phyloP scores from a whole-genome alignment of 2,329 filamentous ascomycete species.

The Fusarium gaditjirri region DNA sequence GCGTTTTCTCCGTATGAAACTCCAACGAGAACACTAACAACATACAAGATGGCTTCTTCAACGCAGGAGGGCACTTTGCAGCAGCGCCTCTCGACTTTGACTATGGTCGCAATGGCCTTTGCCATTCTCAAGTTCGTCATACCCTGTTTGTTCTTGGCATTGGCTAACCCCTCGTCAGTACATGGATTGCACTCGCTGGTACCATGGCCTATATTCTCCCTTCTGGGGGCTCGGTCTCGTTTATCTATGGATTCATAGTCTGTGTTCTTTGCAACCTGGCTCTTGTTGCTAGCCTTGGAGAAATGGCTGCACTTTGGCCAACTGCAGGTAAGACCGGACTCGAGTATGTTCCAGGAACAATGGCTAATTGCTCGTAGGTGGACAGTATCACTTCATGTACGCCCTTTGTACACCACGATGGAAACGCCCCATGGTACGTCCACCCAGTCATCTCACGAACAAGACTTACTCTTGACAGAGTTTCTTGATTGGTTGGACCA shows the following conservation, averaged over 20 bases:
- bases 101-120: slow-evolving; percentile 56
- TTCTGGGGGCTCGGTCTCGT: slow-evolving; percentile 54
- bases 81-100: slow-evolving; percentile 49
- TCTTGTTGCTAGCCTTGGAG: slow-evolving; percentile 55
- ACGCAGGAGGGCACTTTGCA: slow-evolving; percentile 6
- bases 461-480: slow-evolving; percentile 43
- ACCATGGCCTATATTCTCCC: slow-evolving; percentile 55
- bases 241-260: slow-evolving; percentile 59
- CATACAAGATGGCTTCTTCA: not conserved
- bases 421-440: slow-evolving; percentile 46
- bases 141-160: not conserved
- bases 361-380: slow-evolving; percentile 10
- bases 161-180: slow-evolving; percentile 20
- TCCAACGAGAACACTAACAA: not conserved
- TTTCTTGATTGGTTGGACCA: slow-evolving; percentile 56
- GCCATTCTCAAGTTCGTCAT: slow-evolving; percentile 53
- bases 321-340: slow-evolving; percentile 49
- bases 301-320: slow-evolving; percentile 57
- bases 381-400: slow-evolving; percentile 59
- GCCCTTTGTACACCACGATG: slow-evolving; percentile 52
- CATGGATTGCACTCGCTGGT: slow-evolving; percentile 52
- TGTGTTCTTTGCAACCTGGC: slow-evolving; percentile 57
- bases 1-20: not conserved
- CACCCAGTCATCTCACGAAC: accelerated
- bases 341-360: accelerated